phyloP scores from a whole-genome alignment of 257 asterid genomes.

The Ajuga chamaepitys region DNA sequence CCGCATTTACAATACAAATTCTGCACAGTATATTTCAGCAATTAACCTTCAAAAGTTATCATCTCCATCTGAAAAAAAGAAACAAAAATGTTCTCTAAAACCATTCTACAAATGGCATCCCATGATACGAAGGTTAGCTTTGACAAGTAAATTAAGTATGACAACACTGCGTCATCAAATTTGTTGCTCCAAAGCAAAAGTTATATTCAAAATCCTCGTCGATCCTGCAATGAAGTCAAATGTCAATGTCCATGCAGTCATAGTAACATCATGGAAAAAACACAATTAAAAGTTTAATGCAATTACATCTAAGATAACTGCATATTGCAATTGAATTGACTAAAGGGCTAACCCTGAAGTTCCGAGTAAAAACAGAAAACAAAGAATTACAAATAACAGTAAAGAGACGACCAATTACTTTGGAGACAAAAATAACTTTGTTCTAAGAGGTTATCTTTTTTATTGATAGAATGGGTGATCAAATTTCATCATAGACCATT shows the following conservation, averaged over 20 bases:
- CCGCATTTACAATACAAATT: background rate
- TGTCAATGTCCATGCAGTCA: background rate
- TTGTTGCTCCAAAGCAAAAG: constrained; percentile 6
- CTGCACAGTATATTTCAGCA: background rate
- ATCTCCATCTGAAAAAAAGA: constrained; percentile 9
- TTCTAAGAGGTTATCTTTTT: background rate
- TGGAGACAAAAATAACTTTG: background rate
- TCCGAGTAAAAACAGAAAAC: background rate
- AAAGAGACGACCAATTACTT: background rate
- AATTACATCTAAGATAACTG: background rate
- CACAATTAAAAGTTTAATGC: background rate
- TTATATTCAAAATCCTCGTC: constrained; percentile 8
- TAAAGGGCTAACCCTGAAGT: background rate
- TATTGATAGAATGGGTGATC: background rate
- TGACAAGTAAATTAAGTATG: constrained; percentile 18
- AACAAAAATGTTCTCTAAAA: constrained; percentile 10
- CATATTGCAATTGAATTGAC: background rate
- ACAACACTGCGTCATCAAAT: background rate
- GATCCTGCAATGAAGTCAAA: constrained; percentile 20
- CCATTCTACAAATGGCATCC: constrained; percentile 13
- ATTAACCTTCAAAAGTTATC: background rate
- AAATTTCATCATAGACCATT: background rate
- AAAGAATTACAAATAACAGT: background rate
- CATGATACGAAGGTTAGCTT: constrained; percentile 1
- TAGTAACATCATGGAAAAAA: background rate